Evolutionary conservation across 2,329 filamentous ascomycete genomes (phyloP).

Genomic region (Cladosporium velox): DNA sequence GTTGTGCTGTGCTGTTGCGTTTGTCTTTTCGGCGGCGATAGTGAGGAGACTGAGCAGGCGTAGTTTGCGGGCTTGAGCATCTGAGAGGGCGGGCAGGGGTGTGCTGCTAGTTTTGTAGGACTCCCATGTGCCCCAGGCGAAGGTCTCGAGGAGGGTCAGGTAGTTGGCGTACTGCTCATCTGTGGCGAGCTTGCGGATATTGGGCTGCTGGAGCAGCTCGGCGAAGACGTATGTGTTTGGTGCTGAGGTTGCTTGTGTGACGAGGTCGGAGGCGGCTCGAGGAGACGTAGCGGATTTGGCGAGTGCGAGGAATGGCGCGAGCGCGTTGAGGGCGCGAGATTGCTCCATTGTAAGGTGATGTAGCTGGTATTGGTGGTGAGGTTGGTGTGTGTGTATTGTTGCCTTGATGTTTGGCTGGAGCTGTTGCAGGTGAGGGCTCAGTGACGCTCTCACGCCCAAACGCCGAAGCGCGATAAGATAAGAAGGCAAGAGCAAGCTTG

Average conservation of each 20-base stretch:
- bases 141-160: slow-evolving; percentile 77
- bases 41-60: slow-evolving; percentile 86
- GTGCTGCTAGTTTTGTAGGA: slow-evolving; percentile 64
- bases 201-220: slow-evolving; percentile 80
- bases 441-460: slow-evolving; percentile 5
- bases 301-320: slow-evolving; percentile 85
- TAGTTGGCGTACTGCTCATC: slow-evolving; percentile 64
- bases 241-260: slow-evolving; percentile 84
- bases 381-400: neutral
- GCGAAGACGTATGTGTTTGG: slow-evolving; percentile 90
- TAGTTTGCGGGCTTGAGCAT: slow-evolving; percentile 78
- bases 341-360: slow-evolving; percentile 61
- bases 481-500: neutral
- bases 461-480: slow-evolving; percentile 14
- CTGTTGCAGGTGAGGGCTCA: neutral
- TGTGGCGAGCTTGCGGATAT: slow-evolving; percentile 70
- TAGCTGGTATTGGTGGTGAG: neutral
- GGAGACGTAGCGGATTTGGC: slow-evolving; percentile 83
- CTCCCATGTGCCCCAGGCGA: slow-evolving; percentile 87
- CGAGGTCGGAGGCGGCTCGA: slow-evolving; percentile 80
- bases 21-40: slow-evolving; percentile 63
- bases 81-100: slow-evolving; percentile 69
- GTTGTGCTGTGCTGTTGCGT: slow-evolving; percentile 32
- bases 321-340: slow-evolving; percentile 60
- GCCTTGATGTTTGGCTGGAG: neutral